A percentile compares a stretch with the other conserved stretches of the same genome.
phyloP scores from a whole-genome alignment of 257 asterid genomes.

The Jasminum sambac region DNA sequence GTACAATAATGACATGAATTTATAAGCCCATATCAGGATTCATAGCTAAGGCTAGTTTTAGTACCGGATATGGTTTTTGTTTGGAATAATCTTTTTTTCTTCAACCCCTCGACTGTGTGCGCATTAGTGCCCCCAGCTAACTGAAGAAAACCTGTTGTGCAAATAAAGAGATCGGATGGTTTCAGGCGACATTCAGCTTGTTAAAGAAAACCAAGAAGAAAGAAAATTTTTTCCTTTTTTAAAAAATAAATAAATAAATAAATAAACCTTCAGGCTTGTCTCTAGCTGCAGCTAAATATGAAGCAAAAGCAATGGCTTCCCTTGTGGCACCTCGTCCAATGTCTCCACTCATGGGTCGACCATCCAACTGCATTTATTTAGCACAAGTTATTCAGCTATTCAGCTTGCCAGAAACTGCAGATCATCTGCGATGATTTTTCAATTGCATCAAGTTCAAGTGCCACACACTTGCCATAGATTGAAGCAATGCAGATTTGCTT shows the following conservation, averaged over 20 bases:
- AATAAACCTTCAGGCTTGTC: constrained; percentile 70
- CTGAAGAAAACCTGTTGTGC: constrained; percentile 70
- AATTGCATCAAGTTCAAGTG: neutral
- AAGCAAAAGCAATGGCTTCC: constrained; percentile 75
- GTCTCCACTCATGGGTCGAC: constrained; percentile 97
- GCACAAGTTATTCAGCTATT: constrained; percentile 1
- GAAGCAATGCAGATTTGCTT: constrained; percentile 48
- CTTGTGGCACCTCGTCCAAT: constrained; percentile 89
- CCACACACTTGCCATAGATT: constrained; percentile 84
- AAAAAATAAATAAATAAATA: too few relatives aligned
- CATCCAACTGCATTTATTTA: constrained; percentile 64
- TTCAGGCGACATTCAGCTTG: neutral
- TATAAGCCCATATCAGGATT: neutral
- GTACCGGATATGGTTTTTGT: constrained; percentile 52
- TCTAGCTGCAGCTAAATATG: constrained; percentile 47
- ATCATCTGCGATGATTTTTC: neutral
- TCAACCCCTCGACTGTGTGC: constrained; percentile 75
- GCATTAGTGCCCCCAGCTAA: constrained; percentile 92
- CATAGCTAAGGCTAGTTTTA: neutral
- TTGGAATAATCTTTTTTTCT: constrained; percentile 51
- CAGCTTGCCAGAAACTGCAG: neutral
- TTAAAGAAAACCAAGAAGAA: neutral
- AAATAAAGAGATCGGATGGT: neutral
- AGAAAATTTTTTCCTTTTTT: neutral
- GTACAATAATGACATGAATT: neutral